These are phyloP conservation scores for Phytophthora multivora DNA, from an alignment of 352 stramenopile species.

Conservation along the genomic window DNA sequence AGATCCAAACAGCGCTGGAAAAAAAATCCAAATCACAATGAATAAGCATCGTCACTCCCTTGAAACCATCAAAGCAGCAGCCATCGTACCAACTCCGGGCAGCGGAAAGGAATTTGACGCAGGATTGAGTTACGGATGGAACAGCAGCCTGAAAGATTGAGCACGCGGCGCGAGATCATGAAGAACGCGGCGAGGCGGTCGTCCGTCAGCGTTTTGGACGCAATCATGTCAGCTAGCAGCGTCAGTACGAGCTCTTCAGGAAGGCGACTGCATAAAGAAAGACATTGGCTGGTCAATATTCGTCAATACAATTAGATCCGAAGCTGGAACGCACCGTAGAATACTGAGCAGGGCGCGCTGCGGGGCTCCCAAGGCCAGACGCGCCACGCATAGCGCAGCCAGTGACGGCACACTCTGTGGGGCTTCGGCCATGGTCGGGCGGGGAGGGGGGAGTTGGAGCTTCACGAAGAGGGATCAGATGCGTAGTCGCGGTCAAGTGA, in stretches of 20 bases:
- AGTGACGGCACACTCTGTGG: constrained; percentile 48
- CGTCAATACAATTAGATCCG: constrained; percentile 13
- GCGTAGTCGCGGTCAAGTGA: constrained; percentile 13
- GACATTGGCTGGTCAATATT: not conserved
- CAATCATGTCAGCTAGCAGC: constrained; percentile 74
- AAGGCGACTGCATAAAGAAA: constrained; percentile 47
- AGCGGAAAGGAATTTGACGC: constrained; percentile 85
- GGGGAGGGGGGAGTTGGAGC: not conserved
- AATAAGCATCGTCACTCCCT: not conserved
- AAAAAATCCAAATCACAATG: not conserved
- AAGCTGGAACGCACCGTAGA: constrained; percentile 49
- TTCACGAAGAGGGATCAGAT: not conserved
- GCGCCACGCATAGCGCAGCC: constrained; percentile 63
- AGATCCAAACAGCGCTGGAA: constrained; percentile 79
- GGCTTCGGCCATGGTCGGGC: constrained; percentile 21
- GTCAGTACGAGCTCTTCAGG: constrained; percentile 85
- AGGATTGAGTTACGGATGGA: constrained; percentile 88
- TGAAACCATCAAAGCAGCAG: not conserved
- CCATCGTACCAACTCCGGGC: constrained; percentile 68
- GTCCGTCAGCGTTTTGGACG: constrained; percentile 76
- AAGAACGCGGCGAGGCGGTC: constrained; percentile 86
- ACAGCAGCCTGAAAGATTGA: constrained; percentile 73
- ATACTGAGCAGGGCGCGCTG: constrained; percentile 61
- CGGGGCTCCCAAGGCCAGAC: constrained; percentile 56
- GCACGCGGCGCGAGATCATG: constrained; percentile 71